These are phyloP conservation scores for Fonsecaea nubica DNA, from an alignment of 2,329 filamentous ascomycete species.

Conservation along the genomic window DNA sequence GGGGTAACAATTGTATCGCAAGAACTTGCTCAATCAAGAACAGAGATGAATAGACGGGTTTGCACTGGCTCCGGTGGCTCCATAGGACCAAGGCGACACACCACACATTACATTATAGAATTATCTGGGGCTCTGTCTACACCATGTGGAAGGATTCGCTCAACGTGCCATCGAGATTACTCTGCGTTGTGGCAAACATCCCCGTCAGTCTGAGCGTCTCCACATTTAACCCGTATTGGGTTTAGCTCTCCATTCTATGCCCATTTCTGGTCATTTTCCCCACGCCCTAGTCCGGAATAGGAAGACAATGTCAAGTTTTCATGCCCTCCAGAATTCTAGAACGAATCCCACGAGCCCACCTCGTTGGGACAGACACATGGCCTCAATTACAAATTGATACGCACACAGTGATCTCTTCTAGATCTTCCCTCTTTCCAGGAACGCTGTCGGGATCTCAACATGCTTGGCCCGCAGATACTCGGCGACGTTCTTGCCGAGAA, in stretches of 20 bases:
- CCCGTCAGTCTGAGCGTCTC: neutral
- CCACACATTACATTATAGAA: neutral
- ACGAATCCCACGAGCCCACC: neutral
- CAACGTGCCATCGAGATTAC: neutral
- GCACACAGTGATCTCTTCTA: neutral
- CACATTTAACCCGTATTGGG: neutral
- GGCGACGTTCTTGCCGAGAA: conserved; percentile 30
- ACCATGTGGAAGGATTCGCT: neutral
- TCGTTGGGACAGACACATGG: neutral
- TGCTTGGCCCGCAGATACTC: conserved; percentile 34
- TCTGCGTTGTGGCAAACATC: neutral
- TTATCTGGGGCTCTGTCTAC: too few species aligned
- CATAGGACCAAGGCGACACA: neutral
- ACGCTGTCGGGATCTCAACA: conserved; percentile 23
- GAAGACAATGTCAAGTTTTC: neutral
- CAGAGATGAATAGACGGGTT: neutral
- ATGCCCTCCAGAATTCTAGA: neutral
- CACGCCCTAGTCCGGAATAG: neutral
- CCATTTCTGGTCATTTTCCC: neutral
- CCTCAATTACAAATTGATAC: neutral
- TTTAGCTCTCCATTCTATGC: neutral
- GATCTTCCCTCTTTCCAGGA: conserved; percentile 5
- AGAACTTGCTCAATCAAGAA: neutral
- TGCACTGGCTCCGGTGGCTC: neutral
- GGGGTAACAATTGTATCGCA: neutral